Evolutionary conservation across 225 moss, liverwort and hornwort species (phyloP).

Genomic region (Thuidium tamariscinum): DNA sequence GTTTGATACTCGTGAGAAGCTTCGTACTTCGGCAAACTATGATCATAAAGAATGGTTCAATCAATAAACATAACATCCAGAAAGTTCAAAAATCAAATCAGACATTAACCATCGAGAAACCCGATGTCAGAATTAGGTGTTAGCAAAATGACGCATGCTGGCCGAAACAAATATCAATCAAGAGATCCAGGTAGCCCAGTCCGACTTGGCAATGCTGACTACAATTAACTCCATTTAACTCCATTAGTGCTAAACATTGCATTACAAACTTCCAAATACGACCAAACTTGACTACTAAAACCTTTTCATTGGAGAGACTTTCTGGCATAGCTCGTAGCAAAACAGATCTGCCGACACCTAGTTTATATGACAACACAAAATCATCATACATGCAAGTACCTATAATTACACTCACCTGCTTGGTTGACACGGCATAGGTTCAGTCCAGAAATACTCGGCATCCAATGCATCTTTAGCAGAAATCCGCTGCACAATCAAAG

Average conservation of each 20-base stretch:
- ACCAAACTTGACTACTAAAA: neutral
- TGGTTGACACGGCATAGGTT: constrained; percentile 74
- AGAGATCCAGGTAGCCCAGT: neutral
- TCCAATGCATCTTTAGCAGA: constrained; percentile 86
- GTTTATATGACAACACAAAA: neutral
- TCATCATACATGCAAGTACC: neutral
- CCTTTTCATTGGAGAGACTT: neutral
- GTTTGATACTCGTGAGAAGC: constrained; percentile 89
- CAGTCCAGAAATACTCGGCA: constrained; percentile 92
- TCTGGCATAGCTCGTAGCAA: neutral
- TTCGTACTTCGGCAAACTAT: constrained; percentile 80
- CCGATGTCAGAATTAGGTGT: neutral
- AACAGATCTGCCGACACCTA: neutral
- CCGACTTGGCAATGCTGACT: neutral
- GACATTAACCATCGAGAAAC: neutral
- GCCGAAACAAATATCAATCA: neutral
- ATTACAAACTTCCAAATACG: neutral
- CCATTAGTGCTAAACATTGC: neutral
- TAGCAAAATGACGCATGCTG: neutral
- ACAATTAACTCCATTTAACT: neutral
- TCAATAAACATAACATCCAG: neutral
- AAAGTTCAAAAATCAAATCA: neutral
- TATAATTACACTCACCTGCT: constrained; percentile 41
- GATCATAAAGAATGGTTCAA: neutral
- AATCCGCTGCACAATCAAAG: constrained; percentile 51